A percentile compares a stretch with the other conserved stretches of the same genome.
These are phyloP conservation scores for Suhomyces tanzawaensis DNA, from an alignment of 805 yeast genomes.

Conservation along the genomic window DNA sequence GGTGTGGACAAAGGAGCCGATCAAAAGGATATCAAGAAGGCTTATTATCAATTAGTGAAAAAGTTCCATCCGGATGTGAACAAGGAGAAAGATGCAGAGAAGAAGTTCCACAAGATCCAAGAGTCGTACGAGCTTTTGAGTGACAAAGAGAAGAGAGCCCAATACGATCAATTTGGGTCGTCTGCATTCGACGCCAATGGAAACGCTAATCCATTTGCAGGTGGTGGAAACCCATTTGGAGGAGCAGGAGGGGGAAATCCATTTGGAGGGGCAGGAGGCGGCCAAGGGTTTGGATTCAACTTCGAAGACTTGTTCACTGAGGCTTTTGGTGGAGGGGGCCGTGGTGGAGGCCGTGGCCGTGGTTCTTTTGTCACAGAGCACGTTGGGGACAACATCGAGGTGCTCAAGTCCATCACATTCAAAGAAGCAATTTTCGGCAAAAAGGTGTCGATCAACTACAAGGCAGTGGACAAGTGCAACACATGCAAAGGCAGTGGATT, in stretches of 20 bases:
- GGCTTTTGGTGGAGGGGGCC: constrained; percentile 48
- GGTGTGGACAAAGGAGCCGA: constrained; percentile 76
- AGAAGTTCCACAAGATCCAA: constrained; percentile 87
- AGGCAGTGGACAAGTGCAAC: constrained; percentile 70
- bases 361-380: constrained; percentile 65
- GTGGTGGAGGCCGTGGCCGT: constrained; percentile 38
- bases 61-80: constrained; percentile 96
- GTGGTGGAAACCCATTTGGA: constrained; percentile 40
- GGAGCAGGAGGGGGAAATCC: constrained; percentile 44
- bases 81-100: constrained; percentile 84
- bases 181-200: constrained; percentile 72
- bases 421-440: constrained; percentile 88
- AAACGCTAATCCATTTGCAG: constrained; percentile 47
- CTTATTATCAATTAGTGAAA: constrained; percentile 90
- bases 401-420: constrained; percentile 68
- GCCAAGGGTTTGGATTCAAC: constrained; percentile 41
- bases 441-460: constrained; percentile 62
- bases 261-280: constrained; percentile 42
- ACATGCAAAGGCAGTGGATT: constrained; percentile 86
- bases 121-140: constrained; percentile 91
- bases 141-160: constrained; percentile 79
- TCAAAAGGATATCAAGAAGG: constrained; percentile 86
- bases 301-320: constrained; percentile 46
- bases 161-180: constrained; percentile 90
- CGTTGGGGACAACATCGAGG: constrained; percentile 86